Conservation (phyloP, 306 rosid species). For the Casuarina cunninghamiana region DNA sequence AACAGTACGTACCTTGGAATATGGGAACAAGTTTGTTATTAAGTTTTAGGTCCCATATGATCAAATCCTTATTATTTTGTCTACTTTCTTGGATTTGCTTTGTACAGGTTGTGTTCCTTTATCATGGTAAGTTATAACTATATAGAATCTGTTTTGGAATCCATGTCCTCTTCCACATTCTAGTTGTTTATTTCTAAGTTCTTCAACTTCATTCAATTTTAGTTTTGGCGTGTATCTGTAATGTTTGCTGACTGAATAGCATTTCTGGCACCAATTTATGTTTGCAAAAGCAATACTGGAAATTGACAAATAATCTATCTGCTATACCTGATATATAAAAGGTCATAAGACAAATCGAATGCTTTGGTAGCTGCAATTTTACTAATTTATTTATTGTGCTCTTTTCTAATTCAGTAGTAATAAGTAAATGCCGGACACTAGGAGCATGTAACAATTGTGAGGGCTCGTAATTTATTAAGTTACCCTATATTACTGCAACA, state of each 20-base stretch:
- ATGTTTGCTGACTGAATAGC: constrained; percentile 1
- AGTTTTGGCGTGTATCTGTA: not conserved
- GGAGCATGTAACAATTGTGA: not conserved
- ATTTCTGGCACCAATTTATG: not conserved
- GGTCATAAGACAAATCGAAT: not conserved
- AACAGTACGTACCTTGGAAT: not conserved
- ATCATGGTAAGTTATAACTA: not conserved
- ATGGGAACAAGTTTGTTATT: not conserved
- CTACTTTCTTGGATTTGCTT: not conserved
- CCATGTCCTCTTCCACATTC: not conserved
- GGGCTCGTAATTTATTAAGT: not conserved
- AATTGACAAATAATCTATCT: not conserved
- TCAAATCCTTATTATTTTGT: not conserved
- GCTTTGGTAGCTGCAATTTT: not conserved
- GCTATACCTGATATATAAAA: not conserved
- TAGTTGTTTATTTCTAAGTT: not conserved
- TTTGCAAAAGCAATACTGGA: not conserved
- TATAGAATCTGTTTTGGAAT: not conserved
- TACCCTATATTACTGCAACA: not conserved
- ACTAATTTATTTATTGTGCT: not conserved
- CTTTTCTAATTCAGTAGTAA: not conserved
- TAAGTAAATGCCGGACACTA: not conserved
- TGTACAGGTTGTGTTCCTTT: not conserved
- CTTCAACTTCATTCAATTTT: not conserved
- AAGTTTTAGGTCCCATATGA: not conserved